Evolutionary conservation across 495 filamentous ascomycete genomes (phyloP).

Genomic region (Lasiosphaeria miniovina): DNA sequence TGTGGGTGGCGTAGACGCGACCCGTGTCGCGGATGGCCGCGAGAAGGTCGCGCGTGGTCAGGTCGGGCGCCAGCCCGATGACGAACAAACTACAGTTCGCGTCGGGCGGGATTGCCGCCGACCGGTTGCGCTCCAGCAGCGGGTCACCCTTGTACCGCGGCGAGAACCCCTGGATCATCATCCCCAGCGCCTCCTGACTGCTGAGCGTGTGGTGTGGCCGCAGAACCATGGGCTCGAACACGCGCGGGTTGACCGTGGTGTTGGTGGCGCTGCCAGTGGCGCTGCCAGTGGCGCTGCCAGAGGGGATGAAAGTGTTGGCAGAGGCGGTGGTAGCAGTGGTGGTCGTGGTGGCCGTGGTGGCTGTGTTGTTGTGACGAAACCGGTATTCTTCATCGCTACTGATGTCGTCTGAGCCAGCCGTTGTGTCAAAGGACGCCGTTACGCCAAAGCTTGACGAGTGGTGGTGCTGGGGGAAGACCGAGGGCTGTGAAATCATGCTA

Average conservation of each 20-base stretch:
- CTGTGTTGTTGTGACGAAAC: too few relatives aligned
- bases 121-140: slow-evolving; percentile 27
- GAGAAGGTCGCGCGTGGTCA: slow-evolving; percentile 33
- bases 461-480: too few relatives aligned
- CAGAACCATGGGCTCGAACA: too few relatives aligned
- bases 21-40: slow-evolving; percentile 29
- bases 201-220: not conserved
- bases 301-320: too few relatives aligned
- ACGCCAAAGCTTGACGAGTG: too few relatives aligned
- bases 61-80: slow-evolving; percentile 29
- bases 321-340: too few relatives aligned
- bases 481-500: too few relatives aligned
- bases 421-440: too few relatives aligned
- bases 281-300: not conserved
- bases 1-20: slow-evolving; percentile 38
- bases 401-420: too few relatives aligned
- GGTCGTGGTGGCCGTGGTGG: too few relatives aligned
- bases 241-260: not conserved
- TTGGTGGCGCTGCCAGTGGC: not conserved
- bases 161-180: slow-evolving; percentile 26
- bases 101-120: slow-evolving; percentile 30
- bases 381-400: too few relatives aligned
- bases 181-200: slow-evolving; percentile 5
- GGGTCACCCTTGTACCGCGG: slow-evolving; percentile 36
- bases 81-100: slow-evolving; percentile 38